These are phyloP conservation scores for Diaporthe sp. DNA, from an alignment of 2,329 filamentous ascomycete genomes.

Conservation along the genomic window DNA sequence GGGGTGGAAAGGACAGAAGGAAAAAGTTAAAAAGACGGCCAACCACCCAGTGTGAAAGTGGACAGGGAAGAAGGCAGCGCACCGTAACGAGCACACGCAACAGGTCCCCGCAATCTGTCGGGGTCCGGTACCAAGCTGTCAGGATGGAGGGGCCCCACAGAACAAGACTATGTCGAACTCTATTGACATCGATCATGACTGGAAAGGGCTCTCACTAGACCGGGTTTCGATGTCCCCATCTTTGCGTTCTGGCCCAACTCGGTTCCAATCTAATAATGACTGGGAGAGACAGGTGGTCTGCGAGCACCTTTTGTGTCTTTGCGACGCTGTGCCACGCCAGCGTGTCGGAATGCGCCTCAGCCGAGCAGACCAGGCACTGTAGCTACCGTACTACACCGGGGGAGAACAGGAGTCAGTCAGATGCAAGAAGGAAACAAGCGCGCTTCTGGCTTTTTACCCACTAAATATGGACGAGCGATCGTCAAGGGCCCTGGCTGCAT, in stretches of 20 bases:
- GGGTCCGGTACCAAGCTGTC: conserved; percentile 17
- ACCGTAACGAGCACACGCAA: conserved; percentile 1
- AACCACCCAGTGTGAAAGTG: conserved; percentile 16
- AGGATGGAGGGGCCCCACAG: conserved; percentile 24
- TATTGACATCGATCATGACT: conserved; percentile 19
- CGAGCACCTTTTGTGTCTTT: neutral
- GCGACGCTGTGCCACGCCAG: neutral
- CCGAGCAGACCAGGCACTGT: neutral
- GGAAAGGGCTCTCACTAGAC: neutral
- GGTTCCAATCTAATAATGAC: neutral
- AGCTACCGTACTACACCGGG: neutral
- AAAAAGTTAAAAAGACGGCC: conserved; percentile 14
- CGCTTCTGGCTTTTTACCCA: conserved; percentile 20
- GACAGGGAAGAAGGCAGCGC: neutral
- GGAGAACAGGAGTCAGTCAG: neutral
- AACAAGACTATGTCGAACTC: conserved; percentile 23
- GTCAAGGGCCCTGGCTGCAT: conserved; percentile 26
- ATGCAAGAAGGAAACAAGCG: conserved; percentile 3
- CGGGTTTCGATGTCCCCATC: neutral
- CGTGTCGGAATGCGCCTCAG: conserved; percentile 19
- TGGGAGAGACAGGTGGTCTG: neutral
- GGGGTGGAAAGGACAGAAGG: neutral
- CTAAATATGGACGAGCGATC: conserved; percentile 25
- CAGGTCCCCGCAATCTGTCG: conserved; percentile 23
- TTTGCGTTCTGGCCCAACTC: neutral